Evolutionary conservation across 441 rosid genomes (phyloP).

Genomic region (Kokia cookei): DNA sequence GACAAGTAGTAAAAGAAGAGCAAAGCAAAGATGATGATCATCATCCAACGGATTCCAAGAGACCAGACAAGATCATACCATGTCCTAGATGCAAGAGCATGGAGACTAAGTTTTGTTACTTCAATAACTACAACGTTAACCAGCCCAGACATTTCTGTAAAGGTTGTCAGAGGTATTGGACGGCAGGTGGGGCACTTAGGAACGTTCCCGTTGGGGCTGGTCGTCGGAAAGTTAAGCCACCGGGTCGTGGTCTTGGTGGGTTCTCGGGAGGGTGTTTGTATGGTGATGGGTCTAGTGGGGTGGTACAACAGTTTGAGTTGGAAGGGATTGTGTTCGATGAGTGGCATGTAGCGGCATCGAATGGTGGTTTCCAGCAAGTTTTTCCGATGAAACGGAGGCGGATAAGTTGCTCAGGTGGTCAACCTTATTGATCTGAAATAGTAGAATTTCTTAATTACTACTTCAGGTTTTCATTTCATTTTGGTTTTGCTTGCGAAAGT

Average conservation of each 20-base stretch:
- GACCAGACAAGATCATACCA: conserved; percentile 81
- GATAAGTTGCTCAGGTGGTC: conserved; percentile 43
- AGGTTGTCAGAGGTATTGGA: conserved; percentile 97
- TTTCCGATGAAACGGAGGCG: conserved; percentile 60
- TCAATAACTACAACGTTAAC: conserved; percentile 91
- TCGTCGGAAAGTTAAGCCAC: conserved; percentile 74
- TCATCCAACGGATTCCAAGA: conserved; percentile 35
- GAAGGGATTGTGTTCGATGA: conserved; percentile 50
- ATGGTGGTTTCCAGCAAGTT: conserved; percentile 50
- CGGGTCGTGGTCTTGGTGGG: conserved; percentile 25
- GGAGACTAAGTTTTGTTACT: conserved; percentile 95
- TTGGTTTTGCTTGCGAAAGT: background rate
- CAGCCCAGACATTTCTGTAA: conserved; percentile 92
- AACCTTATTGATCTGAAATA: conserved; percentile 24
- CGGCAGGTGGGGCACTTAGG: conserved; percentile 90
- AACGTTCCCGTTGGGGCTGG: conserved; percentile 94
- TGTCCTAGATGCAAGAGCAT: conserved; percentile 92
- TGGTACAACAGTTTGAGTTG: conserved; percentile 38
- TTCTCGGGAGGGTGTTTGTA: conserved; percentile 35
- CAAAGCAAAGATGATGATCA: conserved; percentile 16
- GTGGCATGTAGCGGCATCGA: conserved; percentile 38
- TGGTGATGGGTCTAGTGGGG: conserved; percentile 30
- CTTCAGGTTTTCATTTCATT: background rate
- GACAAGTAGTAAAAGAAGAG: conserved; percentile 32
- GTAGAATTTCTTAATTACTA: background rate